These are phyloP conservation scores for Chaetomidium leptoderma DNA, from an alignment of 495 filamentous ascomycete species.

Conservation along the genomic window DNA sequence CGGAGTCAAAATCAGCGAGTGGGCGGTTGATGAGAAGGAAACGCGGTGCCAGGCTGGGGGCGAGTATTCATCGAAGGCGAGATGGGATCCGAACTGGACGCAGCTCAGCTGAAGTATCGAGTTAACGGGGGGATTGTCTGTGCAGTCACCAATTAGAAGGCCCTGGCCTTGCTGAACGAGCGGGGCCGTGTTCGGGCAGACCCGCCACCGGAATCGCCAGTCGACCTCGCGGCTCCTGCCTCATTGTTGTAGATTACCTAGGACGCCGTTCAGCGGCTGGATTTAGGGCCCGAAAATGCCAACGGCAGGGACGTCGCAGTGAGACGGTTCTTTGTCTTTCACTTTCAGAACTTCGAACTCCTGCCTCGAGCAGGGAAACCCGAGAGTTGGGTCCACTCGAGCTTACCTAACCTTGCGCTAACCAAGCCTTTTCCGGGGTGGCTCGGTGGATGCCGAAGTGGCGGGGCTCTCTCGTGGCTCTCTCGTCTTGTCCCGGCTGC, in stretches of 20 bases:
- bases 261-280: not conserved
- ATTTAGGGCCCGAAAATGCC: not conserved
- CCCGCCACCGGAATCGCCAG: slow-evolving; percentile 1
- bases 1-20: not conserved
- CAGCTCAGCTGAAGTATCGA: not conserved
- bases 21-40: not conserved
- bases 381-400: not conserved
- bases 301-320: not conserved
- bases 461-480: slow-evolving; percentile 9
- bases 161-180: not conserved
- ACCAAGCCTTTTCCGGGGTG: slow-evolving; percentile 13
- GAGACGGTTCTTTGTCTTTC: not conserved
- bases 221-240: not conserved
- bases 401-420: slow-evolving; percentile 16
- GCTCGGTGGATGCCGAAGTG: slow-evolving; percentile 20
- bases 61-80: slow-evolving; percentile 4
- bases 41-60: not conserved
- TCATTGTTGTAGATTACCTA: not conserved
- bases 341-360: not conserved
- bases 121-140: slow-evolving; percentile 4
- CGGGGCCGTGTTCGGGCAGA: not conserved
- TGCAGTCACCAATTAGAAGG: not conserved
- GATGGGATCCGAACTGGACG: not conserved
- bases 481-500: no score
- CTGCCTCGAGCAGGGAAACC: not conserved